Evolutionary conservation across 768 basidiomycete species (phyloP).

Genomic region (Russula lepida): DNA sequence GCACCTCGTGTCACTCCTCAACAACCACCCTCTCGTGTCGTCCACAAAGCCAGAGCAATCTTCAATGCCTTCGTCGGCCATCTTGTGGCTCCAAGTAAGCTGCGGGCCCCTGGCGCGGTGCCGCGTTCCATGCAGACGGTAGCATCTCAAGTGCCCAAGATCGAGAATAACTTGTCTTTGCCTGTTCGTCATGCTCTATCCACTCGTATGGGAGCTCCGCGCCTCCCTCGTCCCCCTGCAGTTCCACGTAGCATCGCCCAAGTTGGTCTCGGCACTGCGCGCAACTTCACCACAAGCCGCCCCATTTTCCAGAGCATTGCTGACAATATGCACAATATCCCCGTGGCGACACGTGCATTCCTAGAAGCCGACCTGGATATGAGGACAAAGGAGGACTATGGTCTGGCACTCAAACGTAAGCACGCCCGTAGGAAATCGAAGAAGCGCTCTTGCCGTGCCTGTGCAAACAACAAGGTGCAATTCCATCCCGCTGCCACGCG

Average conservation of each 20-base stretch:
- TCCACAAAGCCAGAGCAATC: conserved; percentile 47
- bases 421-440: conserved; percentile 22
- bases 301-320: conserved; percentile 75
- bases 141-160: conserved; percentile 28
- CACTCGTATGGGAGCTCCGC: conserved; percentile 36
- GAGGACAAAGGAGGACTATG: conserved; percentile 39
- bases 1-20: conserved; percentile 28
- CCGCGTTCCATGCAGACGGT: conserved; percentile 26
- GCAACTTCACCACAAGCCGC: conserved; percentile 65
- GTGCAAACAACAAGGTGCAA: conserved; percentile 20
- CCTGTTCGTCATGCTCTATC: conserved; percentile 46
- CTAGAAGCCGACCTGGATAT: conserved; percentile 67
- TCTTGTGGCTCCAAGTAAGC: conserved; percentile 46
- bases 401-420: conserved; percentile 23
- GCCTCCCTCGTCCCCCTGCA: conserved; percentile 49
- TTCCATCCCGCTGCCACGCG: conserved; percentile 23
- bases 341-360: conserved; percentile 64
- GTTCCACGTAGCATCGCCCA: conserved; percentile 47
- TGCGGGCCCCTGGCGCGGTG: conserved; percentile 28
- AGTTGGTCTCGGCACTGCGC: conserved; percentile 66
- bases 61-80: conserved; percentile 48
- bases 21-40: conserved; percentile 34
- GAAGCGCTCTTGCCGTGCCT: conserved; percentile 25
- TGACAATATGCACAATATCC: conserved; percentile 57
- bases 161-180: conserved; percentile 50